Evolutionary conservation across 352 stramenopile genomes (phyloP).

Genomic region (Globisporangium camurandrum): DNA sequence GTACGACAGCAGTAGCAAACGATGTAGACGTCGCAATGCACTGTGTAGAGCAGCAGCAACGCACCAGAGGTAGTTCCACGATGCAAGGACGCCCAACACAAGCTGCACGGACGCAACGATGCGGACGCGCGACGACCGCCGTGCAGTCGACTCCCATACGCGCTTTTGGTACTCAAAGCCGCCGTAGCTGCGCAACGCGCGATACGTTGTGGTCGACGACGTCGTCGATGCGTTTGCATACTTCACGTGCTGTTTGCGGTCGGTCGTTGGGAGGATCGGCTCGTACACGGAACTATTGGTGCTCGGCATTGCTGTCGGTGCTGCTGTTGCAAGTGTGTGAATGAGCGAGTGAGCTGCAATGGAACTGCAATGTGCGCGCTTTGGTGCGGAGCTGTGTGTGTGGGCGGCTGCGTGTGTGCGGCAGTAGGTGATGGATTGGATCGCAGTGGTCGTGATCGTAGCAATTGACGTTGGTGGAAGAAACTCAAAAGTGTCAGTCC

Average conservation of each 20-base stretch:
- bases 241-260: neutral
- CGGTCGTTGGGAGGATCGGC: conserved; percentile 6
- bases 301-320: conserved; percentile 1
- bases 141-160: conserved; percentile 52
- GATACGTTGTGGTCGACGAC: neutral
- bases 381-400: too few species aligned
- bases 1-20: neutral
- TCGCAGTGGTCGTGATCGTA: too few species aligned
- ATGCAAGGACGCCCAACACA: conserved; percentile 42
- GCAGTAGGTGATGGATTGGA: too few species aligned
- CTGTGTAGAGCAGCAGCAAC: neutral
- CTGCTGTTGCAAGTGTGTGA: too few species aligned
- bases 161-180: conserved; percentile 79
- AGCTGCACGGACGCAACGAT: conserved; percentile 55
- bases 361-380: too few species aligned
- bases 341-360: too few species aligned
- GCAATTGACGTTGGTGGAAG: too few species aligned
- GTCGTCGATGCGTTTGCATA: neutral
- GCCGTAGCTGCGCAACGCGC: conserved; percentile 27
- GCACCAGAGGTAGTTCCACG: conserved; percentile 68
- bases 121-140: conserved; percentile 57
- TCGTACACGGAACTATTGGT: conserved; percentile 5
- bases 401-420: too few species aligned
- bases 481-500: too few species aligned
- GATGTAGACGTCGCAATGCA: neutral